Conservation (phyloP, 352 stramenopile species). For the Pythium aphanidermatum region DNA sequence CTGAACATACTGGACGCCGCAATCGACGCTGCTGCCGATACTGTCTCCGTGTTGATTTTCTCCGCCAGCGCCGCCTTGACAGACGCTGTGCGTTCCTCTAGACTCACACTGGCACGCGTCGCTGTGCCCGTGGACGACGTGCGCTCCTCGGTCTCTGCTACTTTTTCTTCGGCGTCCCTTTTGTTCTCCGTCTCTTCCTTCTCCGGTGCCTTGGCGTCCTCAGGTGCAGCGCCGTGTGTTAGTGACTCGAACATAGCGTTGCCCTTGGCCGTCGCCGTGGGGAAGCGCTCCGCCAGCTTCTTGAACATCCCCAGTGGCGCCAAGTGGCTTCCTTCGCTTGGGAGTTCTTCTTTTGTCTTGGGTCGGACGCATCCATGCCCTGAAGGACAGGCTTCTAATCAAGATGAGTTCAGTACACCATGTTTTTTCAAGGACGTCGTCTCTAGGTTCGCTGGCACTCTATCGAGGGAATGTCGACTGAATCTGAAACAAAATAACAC, state of each 20-base stretch:
- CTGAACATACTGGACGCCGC: conserved; percentile 69
- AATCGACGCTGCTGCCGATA: conserved; percentile 57
- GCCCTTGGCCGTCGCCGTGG: conserved; percentile 48
- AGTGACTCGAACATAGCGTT: conserved; percentile 48
- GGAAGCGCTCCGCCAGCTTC: conserved; percentile 73
- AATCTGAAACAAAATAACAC: background rate
- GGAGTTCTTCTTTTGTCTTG: background rate
- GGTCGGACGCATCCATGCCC: background rate
- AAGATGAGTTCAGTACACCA: background rate
- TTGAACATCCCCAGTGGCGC: conserved; percentile 49
- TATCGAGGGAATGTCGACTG: no score
- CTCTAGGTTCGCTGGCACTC: no score
- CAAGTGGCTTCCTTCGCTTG: conserved; percentile 1
- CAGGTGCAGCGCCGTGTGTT: conserved; percentile 26
- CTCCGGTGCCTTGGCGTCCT: conserved; percentile 13
- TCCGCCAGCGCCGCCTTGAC: conserved; percentile 54
- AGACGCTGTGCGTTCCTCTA: conserved; percentile 36
- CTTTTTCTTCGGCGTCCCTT: conserved; percentile 4
- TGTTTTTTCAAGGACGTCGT: no score
- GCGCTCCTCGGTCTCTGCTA: background rate
- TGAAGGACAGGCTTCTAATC: conserved; percentile 2
- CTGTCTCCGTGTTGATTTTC: conserved; percentile 62
- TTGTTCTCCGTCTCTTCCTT: conserved; percentile 12
- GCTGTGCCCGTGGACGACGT: conserved; percentile 3
- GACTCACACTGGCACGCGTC: conserved; percentile 24